Conservation (phyloP, 2,329 filamentous ascomycete species). For the Colletotrichum theobromicola region DNA sequence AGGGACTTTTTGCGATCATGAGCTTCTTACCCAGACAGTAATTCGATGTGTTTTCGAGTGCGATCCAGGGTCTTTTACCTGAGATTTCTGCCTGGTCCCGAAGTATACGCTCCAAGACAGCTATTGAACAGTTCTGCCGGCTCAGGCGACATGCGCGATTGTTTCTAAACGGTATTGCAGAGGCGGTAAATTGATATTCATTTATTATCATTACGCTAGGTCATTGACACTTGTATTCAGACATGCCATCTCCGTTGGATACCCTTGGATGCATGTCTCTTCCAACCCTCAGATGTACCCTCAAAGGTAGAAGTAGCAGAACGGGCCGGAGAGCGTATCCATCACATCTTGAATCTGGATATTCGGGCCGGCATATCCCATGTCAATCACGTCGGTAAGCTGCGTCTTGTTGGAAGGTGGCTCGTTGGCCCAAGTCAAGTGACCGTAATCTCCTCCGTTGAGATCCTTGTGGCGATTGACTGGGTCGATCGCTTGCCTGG, state of each 20-base stretch:
- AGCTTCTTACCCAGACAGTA: neutral
- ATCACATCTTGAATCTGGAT: constrained; percentile 33
- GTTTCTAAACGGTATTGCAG: no score
- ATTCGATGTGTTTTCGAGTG: no score
- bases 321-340: constrained; percentile 29
- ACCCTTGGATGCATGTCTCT: neutral
- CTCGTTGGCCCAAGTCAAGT: constrained; percentile 33
- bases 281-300: neutral
- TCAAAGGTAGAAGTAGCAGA: constrained; percentile 35
- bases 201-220: neutral
- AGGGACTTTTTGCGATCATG: neutral
- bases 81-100: no score
- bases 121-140: no score
- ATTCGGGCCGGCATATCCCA: constrained; percentile 31
- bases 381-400: constrained; percentile 31
- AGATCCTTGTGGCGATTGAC: constrained; percentile 27
- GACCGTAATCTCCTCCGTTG: constrained; percentile 29
- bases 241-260: fast-evolving
- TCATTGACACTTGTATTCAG: neutral
- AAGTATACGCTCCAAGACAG: no score
- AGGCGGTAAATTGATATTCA: no score
- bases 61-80: no score
- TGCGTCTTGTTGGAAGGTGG: constrained; percentile 27
- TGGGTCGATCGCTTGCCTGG: constrained; percentile 25
- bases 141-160: no score